Base-by-base conservation (phyloP, 2,329 filamentous ascomycete species). In the Sphaerostilbella broomeana region DNA sequence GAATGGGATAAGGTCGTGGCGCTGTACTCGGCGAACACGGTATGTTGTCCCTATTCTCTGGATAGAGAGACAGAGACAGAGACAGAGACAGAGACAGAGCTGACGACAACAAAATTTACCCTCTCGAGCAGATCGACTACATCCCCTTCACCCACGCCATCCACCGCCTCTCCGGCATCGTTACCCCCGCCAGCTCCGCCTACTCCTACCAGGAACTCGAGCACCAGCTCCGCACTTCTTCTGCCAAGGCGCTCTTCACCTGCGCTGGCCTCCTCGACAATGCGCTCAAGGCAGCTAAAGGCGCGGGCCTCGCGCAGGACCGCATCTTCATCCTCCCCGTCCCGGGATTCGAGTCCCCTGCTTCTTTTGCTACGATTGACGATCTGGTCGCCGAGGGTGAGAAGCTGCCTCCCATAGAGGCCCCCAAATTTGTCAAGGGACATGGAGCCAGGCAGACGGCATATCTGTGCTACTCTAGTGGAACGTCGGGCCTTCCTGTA, bases 1-100 rank as follows among this genome's bases (percentile, higher is more conserved):
- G 84, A 89, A 57, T 92, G 82, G 81, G 85, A 92, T 53, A 87
- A 88, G 59, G 83, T 89, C 17, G 67, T 86, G 33, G 81, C 71
- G 4, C 67, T 89, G 19, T 94, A 86, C 63, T 81, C 81, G n/a
- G 62, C 88, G 43, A 94, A 94, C 57, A 86, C 85, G 20, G 83
- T 86, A 61, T 44, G 73, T 53, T 6, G 17, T 16, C 13, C 30
- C 33, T 11, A 16, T 9, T 20, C 18, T 20, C 37, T 25, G 28
- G 31, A 29, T n/a, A n/a, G n/a, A n/a, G n/a, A n/a, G n/a, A n/a
- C n/a, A n/a, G n/a, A n/a, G n/a, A n/a, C n/a, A n/a, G n/a, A n/a
- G n/a, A n/a, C n/a, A n/a, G n/a, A n/a, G n/a, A n/a, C 20, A 25
- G n/a, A 4, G 17, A 12, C 18, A 17, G 2, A 6, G 15, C 38